Conservation (phyloP, 129 eudicot genomes). For the Arctium minus region DNA sequence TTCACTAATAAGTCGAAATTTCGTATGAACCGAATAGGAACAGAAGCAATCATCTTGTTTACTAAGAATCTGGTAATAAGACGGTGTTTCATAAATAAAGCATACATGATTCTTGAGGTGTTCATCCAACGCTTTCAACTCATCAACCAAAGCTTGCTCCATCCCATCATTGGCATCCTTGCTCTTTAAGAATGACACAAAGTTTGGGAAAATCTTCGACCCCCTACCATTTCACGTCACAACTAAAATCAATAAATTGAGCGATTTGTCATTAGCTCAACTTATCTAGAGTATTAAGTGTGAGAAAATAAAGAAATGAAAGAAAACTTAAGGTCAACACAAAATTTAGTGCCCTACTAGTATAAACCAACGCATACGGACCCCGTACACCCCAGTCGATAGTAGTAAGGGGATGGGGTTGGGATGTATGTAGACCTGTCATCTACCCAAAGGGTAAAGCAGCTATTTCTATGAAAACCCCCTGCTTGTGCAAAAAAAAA, state of each 20-base stretch:
- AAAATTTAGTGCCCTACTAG: background rate
- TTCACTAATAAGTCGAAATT: background rate
- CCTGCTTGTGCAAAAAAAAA: background rate
- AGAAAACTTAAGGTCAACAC: background rate
- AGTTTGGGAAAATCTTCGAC: constrained; percentile 62
- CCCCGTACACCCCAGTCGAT: background rate
- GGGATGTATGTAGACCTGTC: too few species aligned
- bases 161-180: constrained; percentile 75
- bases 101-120: constrained; percentile 66
- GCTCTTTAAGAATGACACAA: constrained; percentile 69
- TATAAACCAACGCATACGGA: background rate
- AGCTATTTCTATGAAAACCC: background rate
- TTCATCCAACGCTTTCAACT: constrained; percentile 75
- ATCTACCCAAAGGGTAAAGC: background rate
- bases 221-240: constrained; percentile 42
- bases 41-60: background rate
- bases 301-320: background rate
- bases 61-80: background rate
- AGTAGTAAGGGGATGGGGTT: background rate
- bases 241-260: background rate
- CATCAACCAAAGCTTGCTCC: constrained; percentile 70
- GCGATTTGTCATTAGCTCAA: background rate
- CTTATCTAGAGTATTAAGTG: background rate
- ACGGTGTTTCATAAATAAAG: background rate
- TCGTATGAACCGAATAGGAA: background rate